Evolutionary conservation across 495 filamentous ascomycete species (phyloP).

Genomic region (Coniosporium apollinis): DNA sequence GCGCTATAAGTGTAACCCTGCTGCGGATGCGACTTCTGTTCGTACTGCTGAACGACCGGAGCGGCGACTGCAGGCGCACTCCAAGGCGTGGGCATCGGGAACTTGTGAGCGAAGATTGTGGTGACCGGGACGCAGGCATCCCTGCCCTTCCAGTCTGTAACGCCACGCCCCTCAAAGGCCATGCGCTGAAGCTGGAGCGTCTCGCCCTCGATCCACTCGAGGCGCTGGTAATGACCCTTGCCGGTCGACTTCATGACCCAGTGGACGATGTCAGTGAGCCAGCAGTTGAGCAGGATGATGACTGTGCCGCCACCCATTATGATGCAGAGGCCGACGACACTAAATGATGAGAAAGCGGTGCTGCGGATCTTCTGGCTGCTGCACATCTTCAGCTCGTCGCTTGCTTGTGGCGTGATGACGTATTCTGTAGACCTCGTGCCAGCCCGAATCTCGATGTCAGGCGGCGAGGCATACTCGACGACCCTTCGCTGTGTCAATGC

Average conservation of each 20-base stretch:
- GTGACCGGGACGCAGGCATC: constrained; percentile 7
- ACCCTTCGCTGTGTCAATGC: too few relatives aligned
- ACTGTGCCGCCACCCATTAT: constrained; percentile 9
- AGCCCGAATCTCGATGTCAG: too few relatives aligned
- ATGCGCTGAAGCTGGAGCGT: constrained; percentile 7
- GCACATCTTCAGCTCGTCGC: constrained; percentile 5
- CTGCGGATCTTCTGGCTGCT: constrained; percentile 7
- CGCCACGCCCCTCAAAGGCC: constrained; percentile 6
- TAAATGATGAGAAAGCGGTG: constrained; percentile 6
- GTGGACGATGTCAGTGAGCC: constrained; percentile 4
- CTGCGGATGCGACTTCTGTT: too few relatives aligned
- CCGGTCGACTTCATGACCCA: constrained; percentile 3
- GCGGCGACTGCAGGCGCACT: too few relatives aligned
- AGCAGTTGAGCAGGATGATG: constrained; percentile 10
- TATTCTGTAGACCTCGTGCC: background rate
- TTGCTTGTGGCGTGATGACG: constrained; percentile 3
- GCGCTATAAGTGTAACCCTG: too few relatives aligned
- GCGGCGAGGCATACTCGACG: too few relatives aligned
- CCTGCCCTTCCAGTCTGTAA: constrained; percentile 6
- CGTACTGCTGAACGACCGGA: too few relatives aligned
- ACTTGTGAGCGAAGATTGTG: too few relatives aligned
- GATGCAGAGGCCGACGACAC: constrained; percentile 11
- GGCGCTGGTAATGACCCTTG: background rate
- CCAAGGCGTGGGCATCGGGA: too few relatives aligned
- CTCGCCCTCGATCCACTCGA: constrained; percentile 6